Percentiles rank a stretch among this genome's conserved stretches.
Evolutionary conservation across 768 basidiomycete species (phyloP).

Genomic region (Rhizopogon vinicolor): DNA sequence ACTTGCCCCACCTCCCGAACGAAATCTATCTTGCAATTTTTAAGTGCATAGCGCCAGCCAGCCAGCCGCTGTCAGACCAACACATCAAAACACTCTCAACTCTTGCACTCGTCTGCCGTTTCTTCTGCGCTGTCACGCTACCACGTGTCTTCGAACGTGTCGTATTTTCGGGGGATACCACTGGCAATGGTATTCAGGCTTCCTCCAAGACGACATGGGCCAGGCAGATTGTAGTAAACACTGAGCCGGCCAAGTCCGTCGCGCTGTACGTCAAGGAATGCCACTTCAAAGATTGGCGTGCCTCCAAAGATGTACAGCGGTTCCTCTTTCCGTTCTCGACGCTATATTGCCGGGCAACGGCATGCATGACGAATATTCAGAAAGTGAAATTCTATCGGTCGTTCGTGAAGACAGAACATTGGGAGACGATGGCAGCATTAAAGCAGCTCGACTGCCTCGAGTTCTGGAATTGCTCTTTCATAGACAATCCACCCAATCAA

Average conservation of each 20-base stretch:
- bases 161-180: constrained; percentile 14
- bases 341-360: constrained; percentile 3
- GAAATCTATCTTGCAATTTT: constrained; percentile 42
- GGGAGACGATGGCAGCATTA: constrained; percentile 10
- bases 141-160: constrained; percentile 37
- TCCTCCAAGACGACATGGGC: constrained; percentile 16
- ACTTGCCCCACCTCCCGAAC: constrained; percentile 32
- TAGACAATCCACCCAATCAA: not conserved
- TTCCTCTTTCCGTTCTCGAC: not conserved
- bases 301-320: not conserved
- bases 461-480: constrained; percentile 5
- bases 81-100: constrained; percentile 7
- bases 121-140: constrained; percentile 34
- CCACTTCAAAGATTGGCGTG: constrained; percentile 3
- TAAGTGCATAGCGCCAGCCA: constrained; percentile 22
- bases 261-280: constrained; percentile 25
- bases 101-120: constrained; percentile 38
- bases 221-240: constrained; percentile 18
- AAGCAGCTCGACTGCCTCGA: constrained; percentile 13
- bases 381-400: constrained; percentile 7
- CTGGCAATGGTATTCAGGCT: not conserved
- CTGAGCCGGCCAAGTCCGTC: constrained; percentile 24
- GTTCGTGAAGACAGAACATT: constrained; percentile 10
- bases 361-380: constrained; percentile 14
- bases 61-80: constrained; percentile 10